Evolutionary conservation across 2,329 filamentous ascomycete genomes (phyloP), one percentile per base, ranked within the genome.

Genomic region (Aspergillus hiratsukae): DNA sequence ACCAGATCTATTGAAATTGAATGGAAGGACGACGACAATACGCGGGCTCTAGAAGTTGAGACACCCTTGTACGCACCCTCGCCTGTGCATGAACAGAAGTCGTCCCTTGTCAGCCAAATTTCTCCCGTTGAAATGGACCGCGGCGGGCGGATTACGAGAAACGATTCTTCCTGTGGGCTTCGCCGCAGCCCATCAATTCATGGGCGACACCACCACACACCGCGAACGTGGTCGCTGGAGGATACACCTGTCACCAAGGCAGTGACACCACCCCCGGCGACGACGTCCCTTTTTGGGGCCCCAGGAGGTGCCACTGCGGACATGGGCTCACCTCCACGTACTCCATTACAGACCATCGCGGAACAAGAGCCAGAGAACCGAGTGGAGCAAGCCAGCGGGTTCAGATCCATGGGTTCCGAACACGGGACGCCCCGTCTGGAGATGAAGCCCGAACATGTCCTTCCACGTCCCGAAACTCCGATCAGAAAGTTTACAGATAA

Each of bases 261-360:
- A 49, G 57, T 48, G n/a, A 55, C 59, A 3, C 59, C 62, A 28
- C 62, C 75, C 9, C 66, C 66, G 17, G 67, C 73, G 35, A 64
- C 62, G 21, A 75, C 70, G 51, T 59, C 48, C 14, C 27, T 73
- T 49, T 75, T 71, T 53, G 72, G 66, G 48, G 70, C 67, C 43
- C 72, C 69, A 27, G 63, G 64, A 35, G 69, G 59, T 6, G 60
- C 61, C 58, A 19, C 63, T 61, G 52, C 60, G 52, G 68, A 68
- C 28, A 35, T 64, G 9, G 55, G 66, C 49, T 71, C 72, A 21
- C 75, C 75, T 29, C 69, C 74, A 35, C 71, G 70, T 46, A 74
- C 69, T 53, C 72, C 74, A 25, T 78, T 85, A 8, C 76, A 79
- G 21, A 75, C 80, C 1, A 84, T 85, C 60, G 75, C 75, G 31